Evolutionary conservation across 2,329 filamentous ascomycete species (phyloP), one percentile per base, ranked within the genome.

Genomic region (Epichloe gansuensis): DNA sequence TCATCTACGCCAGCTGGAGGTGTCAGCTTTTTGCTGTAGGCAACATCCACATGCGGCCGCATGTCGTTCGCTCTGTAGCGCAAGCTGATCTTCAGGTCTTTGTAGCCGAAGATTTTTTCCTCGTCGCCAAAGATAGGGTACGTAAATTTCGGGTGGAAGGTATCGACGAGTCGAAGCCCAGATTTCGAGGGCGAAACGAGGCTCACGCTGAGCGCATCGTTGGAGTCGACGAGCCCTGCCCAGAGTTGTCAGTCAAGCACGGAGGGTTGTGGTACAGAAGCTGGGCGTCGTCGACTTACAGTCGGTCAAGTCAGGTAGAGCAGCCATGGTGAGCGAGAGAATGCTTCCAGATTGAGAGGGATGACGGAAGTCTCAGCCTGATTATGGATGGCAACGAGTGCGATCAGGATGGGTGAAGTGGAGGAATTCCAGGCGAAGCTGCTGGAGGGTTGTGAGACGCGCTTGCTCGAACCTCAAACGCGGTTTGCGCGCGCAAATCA

Each of bases 51-150:
- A 59, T 87, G 80, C 0, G 90, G 89, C 58, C 83, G 82, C 71
- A 97, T 81, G 64, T 96, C 86, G 64, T 74, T 77, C 15, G 78
- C 76, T 63, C 81, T 73, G 59, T 74, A 84, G 56, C 81, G 81
- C 51, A 97, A 71, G 56, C 81, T 79, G 63, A 97, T 84, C 57
- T 81, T 81, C 51, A 95, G 76, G 51, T 82, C 81, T 64, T 89
- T 84, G 73, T 96, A 95, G 39, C 91, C 91, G 60, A 95, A 90
- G 57, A 97, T 91, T 34, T 77, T 79, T 68, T 98, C 89, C 8
- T 93, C 84, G n/a, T 97, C 85, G 61, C 89, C 89, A 60, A 97
- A 96, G 57, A 98, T 85, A 1, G 88, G 74, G 67, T 97, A 95
- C 17, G 91, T 96, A 66, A 90, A 94, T 63, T 80, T 79, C 0